Percentiles rank a stretch among this genome's conserved stretches.
Conservation (phyloP, 345 rosid genomes). For the Citrus australasica region DNA sequence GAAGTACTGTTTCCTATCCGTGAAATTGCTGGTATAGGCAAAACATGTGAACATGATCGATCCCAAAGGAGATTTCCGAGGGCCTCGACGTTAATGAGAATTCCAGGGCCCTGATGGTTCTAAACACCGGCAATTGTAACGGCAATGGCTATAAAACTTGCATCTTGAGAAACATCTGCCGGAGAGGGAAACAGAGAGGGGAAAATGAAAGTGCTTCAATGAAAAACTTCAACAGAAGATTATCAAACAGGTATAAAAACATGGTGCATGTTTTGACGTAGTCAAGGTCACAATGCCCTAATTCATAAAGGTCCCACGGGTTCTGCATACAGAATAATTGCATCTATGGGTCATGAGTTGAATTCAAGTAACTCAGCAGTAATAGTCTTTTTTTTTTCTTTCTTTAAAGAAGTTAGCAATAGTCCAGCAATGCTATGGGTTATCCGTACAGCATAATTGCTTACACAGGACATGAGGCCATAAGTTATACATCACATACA, state of each 20-base stretch:
- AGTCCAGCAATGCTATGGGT: too few relatives aligned
- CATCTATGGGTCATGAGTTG: neutral
- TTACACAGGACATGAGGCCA: too few relatives aligned
- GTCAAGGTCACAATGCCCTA: neutral
- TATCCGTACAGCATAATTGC: too few relatives aligned
- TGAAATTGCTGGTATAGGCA: neutral
- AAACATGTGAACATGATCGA: neutral
- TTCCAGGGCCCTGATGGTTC: neutral
- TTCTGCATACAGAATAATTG: neutral
- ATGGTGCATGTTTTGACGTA: neutral
- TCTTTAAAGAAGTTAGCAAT: too few relatives aligned
- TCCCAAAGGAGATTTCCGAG: neutral
- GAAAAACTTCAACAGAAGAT: neutral
- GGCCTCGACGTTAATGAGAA: neutral
- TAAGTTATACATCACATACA: too few relatives aligned
- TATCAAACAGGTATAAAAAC: neutral
- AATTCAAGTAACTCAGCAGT: neutral
- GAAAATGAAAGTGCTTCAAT: neutral
- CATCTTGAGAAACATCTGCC: constrained; percentile 8
- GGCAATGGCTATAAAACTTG: constrained; percentile 4
- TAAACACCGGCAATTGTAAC: neutral
- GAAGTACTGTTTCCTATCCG: constrained; percentile 1
- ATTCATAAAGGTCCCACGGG: neutral
- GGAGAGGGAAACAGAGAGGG: neutral
- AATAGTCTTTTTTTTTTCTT: too few relatives aligned